phyloP scores from a whole-genome alignment of 2,329 filamentous ascomycete species.

The Colletotrichum sp. region DNA sequence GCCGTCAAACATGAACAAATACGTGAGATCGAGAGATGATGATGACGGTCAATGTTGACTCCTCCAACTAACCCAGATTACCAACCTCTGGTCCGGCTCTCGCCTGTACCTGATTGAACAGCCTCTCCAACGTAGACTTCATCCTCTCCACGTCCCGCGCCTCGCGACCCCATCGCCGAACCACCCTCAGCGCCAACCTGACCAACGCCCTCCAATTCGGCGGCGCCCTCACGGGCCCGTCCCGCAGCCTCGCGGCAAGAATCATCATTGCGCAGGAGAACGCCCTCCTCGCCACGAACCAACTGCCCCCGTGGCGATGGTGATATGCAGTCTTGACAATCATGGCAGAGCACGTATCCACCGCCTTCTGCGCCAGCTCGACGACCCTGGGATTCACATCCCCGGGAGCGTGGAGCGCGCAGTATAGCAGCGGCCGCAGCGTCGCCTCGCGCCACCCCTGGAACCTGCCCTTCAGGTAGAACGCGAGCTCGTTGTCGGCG shows the following conservation, averaged over 20 bases:
- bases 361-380: constrained; percentile 11
- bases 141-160: neutral
- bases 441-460: constrained; percentile 20
- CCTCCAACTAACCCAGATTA: neutral
- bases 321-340: constrained; percentile 5
- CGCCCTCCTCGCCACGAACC: constrained; percentile 12
- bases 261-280: constrained; percentile 9
- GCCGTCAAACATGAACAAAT: neutral
- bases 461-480: constrained; percentile 16
- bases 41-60: neutral
- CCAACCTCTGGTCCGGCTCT: neutral
- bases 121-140: neutral
- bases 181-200: neutral
- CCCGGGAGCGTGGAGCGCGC: constrained; percentile 6
- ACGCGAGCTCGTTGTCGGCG: constrained; percentile 20
- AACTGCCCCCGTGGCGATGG: constrained; percentile 19
- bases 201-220: neutral
- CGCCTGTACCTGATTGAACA: neutral
- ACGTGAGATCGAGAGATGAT: neutral
- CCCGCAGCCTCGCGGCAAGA: neutral
- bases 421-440: constrained; percentile 20
- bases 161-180: neutral
- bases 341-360: constrained; percentile 9
- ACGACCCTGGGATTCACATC: neutral
- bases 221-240: neutral